Percentiles rank a stretch among this genome's conserved stretches.
Evolutionary conservation across 306 rosid species (phyloP).

Genomic region (Vigna unguiculata): DNA sequence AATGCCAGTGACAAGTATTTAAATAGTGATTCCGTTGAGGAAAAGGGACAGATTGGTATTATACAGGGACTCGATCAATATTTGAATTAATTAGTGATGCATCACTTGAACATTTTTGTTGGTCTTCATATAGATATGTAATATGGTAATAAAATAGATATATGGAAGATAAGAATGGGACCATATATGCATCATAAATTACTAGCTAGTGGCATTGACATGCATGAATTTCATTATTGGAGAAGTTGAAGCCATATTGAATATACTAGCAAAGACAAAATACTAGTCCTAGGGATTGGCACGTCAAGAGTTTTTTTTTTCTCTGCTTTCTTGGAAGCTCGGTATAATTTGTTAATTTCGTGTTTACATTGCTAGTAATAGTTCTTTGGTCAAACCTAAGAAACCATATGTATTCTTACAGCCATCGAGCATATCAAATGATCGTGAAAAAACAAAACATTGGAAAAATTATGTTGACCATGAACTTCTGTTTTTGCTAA

Average conservation of each 20-base stretch:
- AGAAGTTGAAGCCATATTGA: too few species aligned
- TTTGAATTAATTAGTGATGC: not conserved
- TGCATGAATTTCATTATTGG: not conserved
- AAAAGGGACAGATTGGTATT: not conserved
- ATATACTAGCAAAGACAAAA: too few species aligned
- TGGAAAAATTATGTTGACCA: too few species aligned
- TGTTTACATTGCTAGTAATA: not conserved
- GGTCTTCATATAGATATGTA: not conserved
- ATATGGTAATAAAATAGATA: not conserved
- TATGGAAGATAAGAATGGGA: not conserved
- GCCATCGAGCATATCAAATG: not conserved
- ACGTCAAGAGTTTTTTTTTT: too few species aligned
- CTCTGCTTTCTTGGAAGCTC: not conserved
- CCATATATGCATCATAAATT: constrained; percentile 8
- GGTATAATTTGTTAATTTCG: too few species aligned
- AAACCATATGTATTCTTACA: not conserved
- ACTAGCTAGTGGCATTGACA: not conserved
- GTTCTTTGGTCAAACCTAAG: constrained; percentile 1
- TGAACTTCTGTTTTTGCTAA: too few species aligned
- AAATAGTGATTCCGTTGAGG: not conserved
- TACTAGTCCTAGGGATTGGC: too few species aligned
- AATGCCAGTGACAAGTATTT: constrained; percentile 6
- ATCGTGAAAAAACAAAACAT: not conserved
- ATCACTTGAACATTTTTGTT: not conserved
- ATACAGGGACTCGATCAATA: not conserved